A percentile compares a stretch with the other conserved stretches of the same genome.
These are phyloP conservation scores for Cyclotella choctawhatcheeana DNA, from an alignment of 108 stramenopile genomes.

Conservation along the genomic window DNA sequence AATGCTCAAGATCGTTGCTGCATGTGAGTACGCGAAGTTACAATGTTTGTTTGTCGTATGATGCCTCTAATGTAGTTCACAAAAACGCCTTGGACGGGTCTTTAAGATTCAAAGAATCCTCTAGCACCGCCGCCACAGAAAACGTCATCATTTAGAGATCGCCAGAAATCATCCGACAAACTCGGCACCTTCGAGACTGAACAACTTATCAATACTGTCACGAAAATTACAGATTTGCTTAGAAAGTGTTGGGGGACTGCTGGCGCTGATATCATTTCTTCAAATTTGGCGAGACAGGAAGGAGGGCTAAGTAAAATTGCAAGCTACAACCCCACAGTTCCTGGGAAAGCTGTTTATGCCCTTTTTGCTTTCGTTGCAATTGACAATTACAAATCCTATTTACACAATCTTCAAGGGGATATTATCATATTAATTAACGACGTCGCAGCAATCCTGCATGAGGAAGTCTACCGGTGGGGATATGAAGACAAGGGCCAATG, in stretches of 20 bases:
- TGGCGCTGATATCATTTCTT: conserved; percentile 96
- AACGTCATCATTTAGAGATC: background rate
- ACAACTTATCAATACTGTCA: conserved; percentile 88
- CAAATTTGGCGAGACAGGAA: conserved; percentile 85
- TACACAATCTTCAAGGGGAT: conserved; percentile 87
- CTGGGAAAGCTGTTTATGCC: conserved; percentile 90
- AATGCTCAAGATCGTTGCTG: conserved; percentile 85
- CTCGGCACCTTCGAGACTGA: conserved; percentile 94
- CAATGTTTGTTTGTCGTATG: background rate
- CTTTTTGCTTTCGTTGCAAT: conserved; percentile 95
- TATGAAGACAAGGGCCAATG: conserved; percentile 90
- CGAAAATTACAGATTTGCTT: conserved; percentile 93
- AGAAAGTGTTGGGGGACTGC: conserved; percentile 98
- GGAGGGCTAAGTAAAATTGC: conserved; percentile 62
- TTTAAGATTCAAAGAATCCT: conserved; percentile 78
- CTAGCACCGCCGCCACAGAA: conserved; percentile 43
- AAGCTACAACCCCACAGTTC: conserved; percentile 91
- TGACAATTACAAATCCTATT: conserved; percentile 83
- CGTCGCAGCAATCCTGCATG: conserved; percentile 92
- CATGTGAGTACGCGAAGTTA: conserved; percentile 76
- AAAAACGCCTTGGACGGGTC: background rate
- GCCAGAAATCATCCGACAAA: conserved; percentile 38
- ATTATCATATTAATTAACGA: conserved; percentile 97
- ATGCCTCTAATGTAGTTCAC: background rate
- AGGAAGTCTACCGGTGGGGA: conserved; percentile 90